These are phyloP conservation scores for Teratosphaeria nubilosa DNA, from an alignment of 2,329 filamentous ascomycete genomes.

Conservation along the genomic window DNA sequence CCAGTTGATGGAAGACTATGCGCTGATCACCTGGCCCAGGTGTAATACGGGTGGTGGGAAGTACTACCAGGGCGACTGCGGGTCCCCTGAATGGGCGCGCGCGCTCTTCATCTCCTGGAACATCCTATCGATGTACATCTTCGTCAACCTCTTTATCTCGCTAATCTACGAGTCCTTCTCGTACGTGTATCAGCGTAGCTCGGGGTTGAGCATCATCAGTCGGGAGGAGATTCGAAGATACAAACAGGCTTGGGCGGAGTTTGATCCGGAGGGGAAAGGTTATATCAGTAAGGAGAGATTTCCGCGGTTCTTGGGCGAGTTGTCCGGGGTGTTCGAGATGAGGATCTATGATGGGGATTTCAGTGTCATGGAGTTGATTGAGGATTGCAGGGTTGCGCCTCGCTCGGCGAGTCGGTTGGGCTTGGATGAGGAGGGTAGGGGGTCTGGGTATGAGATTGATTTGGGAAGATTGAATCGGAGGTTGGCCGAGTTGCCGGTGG, in stretches of 20 bases:
- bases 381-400: slow-evolving; percentile 58
- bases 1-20: slow-evolving; percentile 90
- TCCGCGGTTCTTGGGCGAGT: slow-evolving; percentile 74
- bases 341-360: slow-evolving; percentile 88
- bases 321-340: slow-evolving; percentile 95
- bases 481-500: slow-evolving; percentile 62
- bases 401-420: neutral
- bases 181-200: slow-evolving; percentile 95
- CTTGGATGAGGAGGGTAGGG: neutral
- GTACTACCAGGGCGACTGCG: slow-evolving; percentile 87
- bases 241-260: slow-evolving; percentile 96
- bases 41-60: slow-evolving; percentile 58
- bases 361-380: slow-evolving; percentile 75
- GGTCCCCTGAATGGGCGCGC: slow-evolving; percentile 79
- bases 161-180: slow-evolving; percentile 99
- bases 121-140: slow-evolving; percentile 99
- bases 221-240: slow-evolving; percentile 91
- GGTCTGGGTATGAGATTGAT: slow-evolving; percentile 47
- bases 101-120: slow-evolving; percentile 94
- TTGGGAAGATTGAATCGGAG: slow-evolving; percentile 64
- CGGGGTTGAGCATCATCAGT: slow-evolving; percentile 80
- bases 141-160: slow-evolving; percentile 95
- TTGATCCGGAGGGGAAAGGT: slow-evolving; percentile 82
- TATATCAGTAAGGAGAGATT: slow-evolving; percentile 87
- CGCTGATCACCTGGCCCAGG: slow-evolving; percentile 64